Percentiles rank a stretch among this genome's conserved stretches.
Evolutionary conservation across 2,329 filamentous ascomycete genomes (phyloP).

Genomic region (Aspergillus calidoustus): DNA sequence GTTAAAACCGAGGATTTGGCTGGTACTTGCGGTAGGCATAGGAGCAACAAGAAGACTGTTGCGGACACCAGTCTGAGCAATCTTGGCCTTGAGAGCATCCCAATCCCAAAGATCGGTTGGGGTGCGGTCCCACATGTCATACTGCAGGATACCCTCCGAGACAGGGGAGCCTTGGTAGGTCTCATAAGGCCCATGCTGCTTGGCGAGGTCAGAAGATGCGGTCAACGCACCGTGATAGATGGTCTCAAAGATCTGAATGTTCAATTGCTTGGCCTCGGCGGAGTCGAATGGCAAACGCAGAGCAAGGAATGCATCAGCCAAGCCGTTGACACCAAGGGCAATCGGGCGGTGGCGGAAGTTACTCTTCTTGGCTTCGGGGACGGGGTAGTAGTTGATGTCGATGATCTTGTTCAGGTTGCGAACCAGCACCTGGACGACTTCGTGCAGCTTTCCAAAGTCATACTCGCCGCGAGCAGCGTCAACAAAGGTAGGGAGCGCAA

Average conservation of each 20-base stretch:
- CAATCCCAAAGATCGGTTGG: constrained; percentile 97
- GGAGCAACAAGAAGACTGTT: constrained; percentile 95
- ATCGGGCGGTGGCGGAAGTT: constrained; percentile 97
- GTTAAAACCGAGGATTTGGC: constrained; percentile 98
- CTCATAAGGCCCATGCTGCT: constrained; percentile 80
- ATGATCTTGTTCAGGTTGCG: constrained; percentile 98
- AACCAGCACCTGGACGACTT: constrained; percentile 89
- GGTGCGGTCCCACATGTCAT: constrained; percentile 97
- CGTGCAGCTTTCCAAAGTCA: constrained; percentile 96
- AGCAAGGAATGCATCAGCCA: constrained; percentile 96
- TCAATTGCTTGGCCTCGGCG: constrained; percentile 87
- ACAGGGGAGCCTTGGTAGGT: constrained; percentile 93
- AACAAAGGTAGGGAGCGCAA: constrained; percentile 88
- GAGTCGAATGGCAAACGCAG: constrained; percentile 97
- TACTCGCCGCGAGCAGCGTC: constrained; percentile 84
- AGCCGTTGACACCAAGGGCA: constrained; percentile 94
- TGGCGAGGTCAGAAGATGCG: constrained; percentile 83
- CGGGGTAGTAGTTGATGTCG: constrained; percentile 98
- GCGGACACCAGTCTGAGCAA: constrained; percentile 89
- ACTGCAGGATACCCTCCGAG: constrained; percentile 94
- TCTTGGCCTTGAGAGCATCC: constrained; percentile 83
- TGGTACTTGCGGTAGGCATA: constrained; percentile 97
- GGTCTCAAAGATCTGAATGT: constrained; percentile 98
- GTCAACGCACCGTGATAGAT: constrained; percentile 97
- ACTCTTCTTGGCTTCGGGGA: constrained; percentile 88